Conservation (phyloP, 2,329 filamentous ascomycete genomes). For the Cladobotryum mycophilum region DNA sequence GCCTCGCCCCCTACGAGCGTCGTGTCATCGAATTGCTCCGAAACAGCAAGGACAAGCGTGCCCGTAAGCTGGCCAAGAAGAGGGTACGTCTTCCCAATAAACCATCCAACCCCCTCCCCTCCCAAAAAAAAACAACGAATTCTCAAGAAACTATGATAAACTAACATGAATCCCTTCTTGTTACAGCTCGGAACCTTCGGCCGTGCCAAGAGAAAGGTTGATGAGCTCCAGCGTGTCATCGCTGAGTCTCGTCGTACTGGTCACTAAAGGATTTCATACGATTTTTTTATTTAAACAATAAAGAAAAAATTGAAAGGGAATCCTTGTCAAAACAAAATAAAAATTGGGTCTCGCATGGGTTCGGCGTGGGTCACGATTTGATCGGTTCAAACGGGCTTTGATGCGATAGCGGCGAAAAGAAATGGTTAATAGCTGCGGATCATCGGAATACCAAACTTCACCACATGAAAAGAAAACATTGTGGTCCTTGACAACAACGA, state of each 20-base stretch:
- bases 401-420: too few species aligned
- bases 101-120: background rate
- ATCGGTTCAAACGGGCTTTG: conserved; percentile 22
- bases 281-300: background rate
- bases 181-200: conserved; percentile 93
- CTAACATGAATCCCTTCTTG: conserved; percentile 19
- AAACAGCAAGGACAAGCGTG: conserved; percentile 99
- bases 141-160: background rate
- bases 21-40: conserved; percentile 98
- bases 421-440: conserved; percentile 25
- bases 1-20: conserved; percentile 92
- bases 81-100: conserved; percentile 57
- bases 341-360: conserved; percentile 26
- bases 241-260: conserved; percentile 75
- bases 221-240: conserved; percentile 97
- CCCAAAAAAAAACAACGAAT: too few species aligned
- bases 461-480: background rate
- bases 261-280: conserved; percentile 42
- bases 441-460: conserved; percentile 28
- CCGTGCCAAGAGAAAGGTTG: conserved; percentile 99
- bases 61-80: conserved; percentile 99
- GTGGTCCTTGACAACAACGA: background rate
- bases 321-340: background rate
- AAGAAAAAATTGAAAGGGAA: background rate
- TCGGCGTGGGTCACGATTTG: conserved; percentile 31